Conservation (phyloP, 2,329 filamentous ascomycete species). For the Sporothrix euskadiensis region DNA sequence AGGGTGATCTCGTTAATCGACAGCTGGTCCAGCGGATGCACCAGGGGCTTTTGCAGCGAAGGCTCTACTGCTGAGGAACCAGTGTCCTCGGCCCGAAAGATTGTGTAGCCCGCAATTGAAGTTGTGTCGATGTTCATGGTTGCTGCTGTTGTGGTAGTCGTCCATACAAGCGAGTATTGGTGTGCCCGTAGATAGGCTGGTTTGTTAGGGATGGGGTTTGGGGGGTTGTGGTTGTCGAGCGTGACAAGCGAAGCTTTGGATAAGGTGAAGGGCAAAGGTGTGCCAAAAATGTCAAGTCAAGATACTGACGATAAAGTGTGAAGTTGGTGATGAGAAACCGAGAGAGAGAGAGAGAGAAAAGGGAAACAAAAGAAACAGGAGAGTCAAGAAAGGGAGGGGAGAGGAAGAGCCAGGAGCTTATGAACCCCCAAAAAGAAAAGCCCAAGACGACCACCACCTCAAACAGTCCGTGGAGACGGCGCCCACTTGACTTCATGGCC, state of each 20-base stretch:
- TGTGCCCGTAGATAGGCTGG: constrained; percentile 11
- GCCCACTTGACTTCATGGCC: neutral
- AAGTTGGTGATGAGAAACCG: neutral
- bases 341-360: neutral
- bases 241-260: constrained; percentile 1
- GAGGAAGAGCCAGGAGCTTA: constrained; percentile 14
- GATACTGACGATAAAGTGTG: constrained; percentile 7
- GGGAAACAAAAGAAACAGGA: neutral
- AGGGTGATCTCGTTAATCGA: constrained; percentile 55
- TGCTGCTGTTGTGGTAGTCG: constrained; percentile 30
- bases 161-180: constrained; percentile 31
- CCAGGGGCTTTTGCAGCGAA: constrained; percentile 38
- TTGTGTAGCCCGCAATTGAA: constrained; percentile 49
- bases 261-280: neutral
- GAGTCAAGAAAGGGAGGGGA: neutral
- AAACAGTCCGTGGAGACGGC: no score
- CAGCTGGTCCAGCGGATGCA: constrained; percentile 53
- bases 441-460: no score
- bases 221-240: constrained; percentile 3
- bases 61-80: constrained; percentile 40
- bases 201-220: neutral
- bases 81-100: constrained; percentile 47
- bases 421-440: neutral
- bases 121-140: constrained; percentile 47
- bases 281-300: neutral